Evolutionary conservation across 371 early-diverging fungal genomes (phyloP), one percentile per base, ranked within the genome.

Genomic region (Rhizopus stolonifer): DNA sequence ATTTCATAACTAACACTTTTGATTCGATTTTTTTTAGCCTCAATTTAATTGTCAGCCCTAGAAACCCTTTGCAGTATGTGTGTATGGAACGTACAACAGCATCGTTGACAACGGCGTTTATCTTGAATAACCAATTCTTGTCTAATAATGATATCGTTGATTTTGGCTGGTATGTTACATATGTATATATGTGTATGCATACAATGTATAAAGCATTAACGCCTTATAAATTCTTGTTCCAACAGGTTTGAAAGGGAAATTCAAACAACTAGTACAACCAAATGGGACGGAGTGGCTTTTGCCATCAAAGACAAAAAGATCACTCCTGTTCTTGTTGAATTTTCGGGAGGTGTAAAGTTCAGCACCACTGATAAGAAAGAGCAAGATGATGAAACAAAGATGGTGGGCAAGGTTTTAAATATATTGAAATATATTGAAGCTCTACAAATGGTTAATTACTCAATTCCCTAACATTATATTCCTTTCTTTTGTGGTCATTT

Each of bases 131-230:
- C 42, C 42, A 40, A 38, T 50, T 50, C 40, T 40, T 50, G 18
- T 50, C 51, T 17, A 50, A 50, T 26, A 50, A 40, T 39, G 40
- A 40, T 50, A 42, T 40, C 29, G 51, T 50, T 39, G 21, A 40
- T 50, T 29, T 50, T 39, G 42, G 31, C 51, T 39, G 51, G 42
- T 50, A 50, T 50, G 51, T 50, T 50, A 50, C 51, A 50, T 50
- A 50, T 40, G 42, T 26, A 40, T 39, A 50, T 39, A n/a, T n/a
- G n/a, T n/a, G n/a, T n/a, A n/a, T n/a, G 42, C 42, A 50, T 50
- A 40, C 36, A 48, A 48, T 34, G 34, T 48, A 34, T 48, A 48
- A 48, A 48, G 49, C 49, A 48, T 36, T 48, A 48, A 32, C 49
- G 21, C 23, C 3, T 48, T 48, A 36, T 36, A 48, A 34, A 34